Conservation (phyloP, 2,329 filamentous ascomycete species). For the Xylariaceae sp. region DNA sequence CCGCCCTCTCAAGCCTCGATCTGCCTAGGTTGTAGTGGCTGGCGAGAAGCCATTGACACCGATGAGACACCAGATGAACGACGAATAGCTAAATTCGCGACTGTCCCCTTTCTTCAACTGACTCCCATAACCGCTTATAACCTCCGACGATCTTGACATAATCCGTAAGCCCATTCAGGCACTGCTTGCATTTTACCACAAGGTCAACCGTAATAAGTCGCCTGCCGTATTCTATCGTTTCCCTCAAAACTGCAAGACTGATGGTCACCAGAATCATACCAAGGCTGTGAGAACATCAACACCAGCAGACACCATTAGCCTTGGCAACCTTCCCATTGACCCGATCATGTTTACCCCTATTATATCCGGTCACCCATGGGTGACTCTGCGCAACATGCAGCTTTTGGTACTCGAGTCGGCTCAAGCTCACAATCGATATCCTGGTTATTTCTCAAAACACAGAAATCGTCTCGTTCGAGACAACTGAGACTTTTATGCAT, state of each 20-base stretch:
- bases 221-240: not conserved
- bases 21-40: not conserved
- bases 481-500: constrained; percentile 24
- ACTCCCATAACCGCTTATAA: no score
- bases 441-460: constrained; percentile 4
- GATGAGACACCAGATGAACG: no score
- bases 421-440: no score
- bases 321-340: constrained; percentile 21
- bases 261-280: not conserved
- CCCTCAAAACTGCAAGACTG: not conserved
- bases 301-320: constrained; percentile 26
- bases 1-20: not conserved
- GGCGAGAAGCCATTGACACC: not conserved
- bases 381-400: not conserved
- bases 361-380: constrained; percentile 7
- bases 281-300: constrained; percentile 27
- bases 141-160: no score
- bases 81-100: no score
- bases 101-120: no score
- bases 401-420: not conserved
- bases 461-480: constrained; percentile 24
- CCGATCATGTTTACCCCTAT: constrained; percentile 1
- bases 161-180: no score
- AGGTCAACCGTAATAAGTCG: no score
- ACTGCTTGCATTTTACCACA: no score